Conservation (phyloP, 257 asterid species). For the Sherardia arvensis region DNA sequence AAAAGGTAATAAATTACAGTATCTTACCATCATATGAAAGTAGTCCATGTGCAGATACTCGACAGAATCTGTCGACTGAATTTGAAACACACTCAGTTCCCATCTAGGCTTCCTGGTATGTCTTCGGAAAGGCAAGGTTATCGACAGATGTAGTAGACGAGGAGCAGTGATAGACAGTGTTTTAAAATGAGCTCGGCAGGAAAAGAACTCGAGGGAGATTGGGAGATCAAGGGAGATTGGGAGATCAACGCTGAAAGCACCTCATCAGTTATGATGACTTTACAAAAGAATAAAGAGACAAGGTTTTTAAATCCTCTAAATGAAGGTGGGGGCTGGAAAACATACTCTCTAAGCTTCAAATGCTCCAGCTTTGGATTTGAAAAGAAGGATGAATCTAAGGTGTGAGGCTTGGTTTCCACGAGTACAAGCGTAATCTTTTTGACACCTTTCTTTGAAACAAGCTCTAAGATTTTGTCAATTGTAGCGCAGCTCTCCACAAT, state of each 20-base stretch:
- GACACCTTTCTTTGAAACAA: conserved; percentile 4
- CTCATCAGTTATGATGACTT: not conserved
- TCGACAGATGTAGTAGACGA: not conserved
- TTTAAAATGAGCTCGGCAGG: not conserved
- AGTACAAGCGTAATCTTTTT: not conserved
- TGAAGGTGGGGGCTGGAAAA: not conserved
- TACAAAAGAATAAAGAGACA: not conserved
- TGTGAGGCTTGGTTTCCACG: not conserved
- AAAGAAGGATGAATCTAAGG: conserved; percentile 4
- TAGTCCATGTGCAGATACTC: conserved; percentile 1
- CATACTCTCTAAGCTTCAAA: not conserved
- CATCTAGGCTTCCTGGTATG: no score
- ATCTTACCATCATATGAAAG: not conserved
- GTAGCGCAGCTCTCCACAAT: not conserved
- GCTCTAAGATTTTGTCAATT: conserved; percentile 5
- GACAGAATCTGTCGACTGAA: no score
- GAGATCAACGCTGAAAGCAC: conserved; percentile 4
- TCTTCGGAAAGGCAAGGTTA: not conserved
- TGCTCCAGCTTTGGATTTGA: not conserved
- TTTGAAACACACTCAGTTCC: no score
- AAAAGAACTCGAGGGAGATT: not conserved
- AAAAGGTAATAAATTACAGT: not conserved
- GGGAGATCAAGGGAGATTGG: conserved; percentile 2
- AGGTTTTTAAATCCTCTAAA: conserved; percentile 8
- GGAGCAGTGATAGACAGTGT: not conserved